Conservation (phyloP, 495 filamentous ascomycete genomes). For the Lineolata rhizophorae region DNA sequence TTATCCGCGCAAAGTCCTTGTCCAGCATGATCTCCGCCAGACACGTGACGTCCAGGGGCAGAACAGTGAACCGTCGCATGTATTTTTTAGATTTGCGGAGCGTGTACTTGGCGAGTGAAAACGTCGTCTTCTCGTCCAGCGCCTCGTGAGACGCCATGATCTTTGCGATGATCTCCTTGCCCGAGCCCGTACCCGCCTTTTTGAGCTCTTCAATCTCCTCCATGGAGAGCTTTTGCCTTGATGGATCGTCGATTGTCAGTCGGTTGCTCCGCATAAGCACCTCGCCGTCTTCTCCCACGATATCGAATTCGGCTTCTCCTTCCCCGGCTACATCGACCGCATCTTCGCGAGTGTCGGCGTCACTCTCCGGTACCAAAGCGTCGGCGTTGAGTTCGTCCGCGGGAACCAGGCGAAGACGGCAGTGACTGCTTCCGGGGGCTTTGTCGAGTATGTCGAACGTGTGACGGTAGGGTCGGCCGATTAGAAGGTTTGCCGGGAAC, state of each 20-base stretch:
- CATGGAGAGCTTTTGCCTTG: constrained; percentile 59
- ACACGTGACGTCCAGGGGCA: constrained; percentile 57
- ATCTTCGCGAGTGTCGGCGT: constrained; percentile 31
- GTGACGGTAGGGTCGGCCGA: constrained; percentile 72
- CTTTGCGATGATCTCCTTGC: constrained; percentile 73
- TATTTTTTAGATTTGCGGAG: constrained; percentile 88
- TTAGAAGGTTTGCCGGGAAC: constrained; percentile 65
- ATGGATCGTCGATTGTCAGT: constrained; percentile 56
- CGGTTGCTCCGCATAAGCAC: constrained; percentile 58
- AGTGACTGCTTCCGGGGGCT: constrained; percentile 27
- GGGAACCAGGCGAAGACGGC: constrained; percentile 55
- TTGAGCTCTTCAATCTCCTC: constrained; percentile 87
- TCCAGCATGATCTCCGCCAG: constrained; percentile 50
- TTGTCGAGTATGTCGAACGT: constrained; percentile 75
- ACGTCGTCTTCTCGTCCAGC: constrained; percentile 82
- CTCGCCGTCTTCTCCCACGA: constrained; percentile 29
- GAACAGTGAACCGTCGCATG: constrained; percentile 58
- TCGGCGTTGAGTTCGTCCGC: constrained; percentile 67
- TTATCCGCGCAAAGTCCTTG: constrained; percentile 53
- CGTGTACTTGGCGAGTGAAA: constrained; percentile 86
- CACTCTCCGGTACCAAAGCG: no score
- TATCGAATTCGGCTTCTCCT: constrained; percentile 25
- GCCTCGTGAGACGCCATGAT: constrained; percentile 66
- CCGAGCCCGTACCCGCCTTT: constrained; percentile 48
- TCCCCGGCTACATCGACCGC: constrained; percentile 20